Base-by-base conservation (phyloP, 2,329 filamentous ascomycete species). In the Sphaerulina vaccinii region DNA sequence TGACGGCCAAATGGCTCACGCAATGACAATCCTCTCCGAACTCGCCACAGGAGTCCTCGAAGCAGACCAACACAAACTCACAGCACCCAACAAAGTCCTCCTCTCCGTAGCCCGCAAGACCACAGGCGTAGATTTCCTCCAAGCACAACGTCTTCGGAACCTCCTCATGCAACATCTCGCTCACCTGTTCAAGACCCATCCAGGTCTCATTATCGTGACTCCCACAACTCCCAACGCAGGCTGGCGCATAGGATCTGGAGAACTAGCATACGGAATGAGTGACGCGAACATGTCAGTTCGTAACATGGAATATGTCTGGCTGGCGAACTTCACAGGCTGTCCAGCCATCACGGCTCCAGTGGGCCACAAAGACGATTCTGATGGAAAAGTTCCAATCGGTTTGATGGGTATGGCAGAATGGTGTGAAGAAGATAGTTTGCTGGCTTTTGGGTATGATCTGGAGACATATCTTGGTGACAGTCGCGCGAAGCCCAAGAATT, bases 261-360 rank as follows among this genome's bases (percentile, higher is more conserved):
- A 90, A 63, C 66, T 83, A 3, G 60, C 65, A 6, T 71, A 76
- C 40, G 91, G 91, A 2, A 75, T 89, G 59, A 85, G 79, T 32
- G 86, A 96, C 68, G 85, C 79, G 0, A 90, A 93, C 66, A 76
- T 73, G 55, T 84, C 82, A 13, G 74, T 95, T n/a, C 76, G 80
- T 21, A 88, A 82, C 65, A 95, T 96, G 89, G 82, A 86, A 69
- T 96, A 89, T 70, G 84, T 88, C 13, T 95, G 87, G 80, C 71
- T 95, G 29, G 87, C 90, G 5, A 96, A 96, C 70, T 85, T 90
- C 61, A 82, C 79, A 0, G 91, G 91, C 0, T 84, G 85, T 42
- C 91, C 91, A 1, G 83, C 88, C 1, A 80, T 95, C 10, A 83
- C 77, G 39, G 83, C 83, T 29, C 90, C 91, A 0, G 83, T 88